phyloP scores from a whole-genome alignment of 192 early-diverging fungal genomes.

The Funneliformis geosporum region DNA sequence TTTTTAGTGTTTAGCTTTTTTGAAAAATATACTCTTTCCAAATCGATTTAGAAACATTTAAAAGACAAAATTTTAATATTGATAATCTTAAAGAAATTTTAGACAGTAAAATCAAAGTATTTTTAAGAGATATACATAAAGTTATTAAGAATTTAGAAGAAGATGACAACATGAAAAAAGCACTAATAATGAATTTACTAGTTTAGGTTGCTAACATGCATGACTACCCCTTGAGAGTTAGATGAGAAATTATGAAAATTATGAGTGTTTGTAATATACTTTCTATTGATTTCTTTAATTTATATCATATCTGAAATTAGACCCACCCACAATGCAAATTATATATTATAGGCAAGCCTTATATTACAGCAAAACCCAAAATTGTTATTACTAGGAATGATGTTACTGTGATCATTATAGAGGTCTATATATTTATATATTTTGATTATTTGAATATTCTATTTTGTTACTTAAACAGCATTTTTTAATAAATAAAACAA shows the following conservation, averaged over 20 bases:
- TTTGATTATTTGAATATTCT: constrained; percentile 23
- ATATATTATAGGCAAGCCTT: not conserved
- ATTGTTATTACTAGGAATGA: not conserved
- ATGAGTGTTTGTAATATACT: not conserved
- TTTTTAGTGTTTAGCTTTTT: constrained; percentile 20
- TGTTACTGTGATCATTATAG: constrained; percentile 4
- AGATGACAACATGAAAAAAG: not conserved
- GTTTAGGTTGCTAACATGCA: too few relatives aligned
- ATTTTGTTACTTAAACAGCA: constrained; percentile 7
- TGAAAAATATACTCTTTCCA: constrained; percentile 25
- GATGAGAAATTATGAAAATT: not conserved
- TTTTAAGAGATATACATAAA: not conserved
- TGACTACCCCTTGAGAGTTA: too few relatives aligned
- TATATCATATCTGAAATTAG: not conserved
- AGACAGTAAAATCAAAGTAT: not conserved
- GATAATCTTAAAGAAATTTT: not conserved
- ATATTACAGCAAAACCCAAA: not conserved
- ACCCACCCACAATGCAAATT: not conserved
- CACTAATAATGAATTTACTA: too few relatives aligned
- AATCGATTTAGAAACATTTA: constrained; percentile 13
- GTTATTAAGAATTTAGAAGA: not conserved
- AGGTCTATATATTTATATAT: constrained; percentile 22
- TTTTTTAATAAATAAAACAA: constrained; percentile 20
- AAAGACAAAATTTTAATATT: constrained; percentile 7
- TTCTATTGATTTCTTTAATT: not conserved